phyloP scores from a whole-genome alignment of 345 rosid genomes.

The Reutealis trisperma region DNA sequence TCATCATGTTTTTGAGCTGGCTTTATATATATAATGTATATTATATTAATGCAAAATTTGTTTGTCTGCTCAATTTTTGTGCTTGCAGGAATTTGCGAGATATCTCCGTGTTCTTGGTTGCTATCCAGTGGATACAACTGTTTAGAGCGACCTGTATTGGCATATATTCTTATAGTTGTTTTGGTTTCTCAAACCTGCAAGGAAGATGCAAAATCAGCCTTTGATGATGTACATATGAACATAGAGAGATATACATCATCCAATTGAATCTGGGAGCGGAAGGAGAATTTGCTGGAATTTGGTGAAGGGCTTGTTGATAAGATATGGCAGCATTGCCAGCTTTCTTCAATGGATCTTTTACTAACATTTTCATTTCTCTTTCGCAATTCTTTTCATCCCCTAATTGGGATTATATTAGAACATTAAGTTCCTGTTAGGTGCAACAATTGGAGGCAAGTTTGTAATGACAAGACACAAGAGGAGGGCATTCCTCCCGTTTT shows the following conservation, averaged over 20 bases:
- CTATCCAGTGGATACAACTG: slow-evolving; percentile 52
- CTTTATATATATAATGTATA: no score
- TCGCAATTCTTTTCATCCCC: slow-evolving; percentile 11
- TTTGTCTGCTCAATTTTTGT: no score
- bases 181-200: no score
- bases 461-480: neutral
- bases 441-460: neutral
- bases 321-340: neutral
- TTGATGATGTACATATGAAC: no score
- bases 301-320: neutral
- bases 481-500: slow-evolving; percentile 4
- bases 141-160: neutral
- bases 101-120: slow-evolving; percentile 85
- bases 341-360: neutral
- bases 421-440: neutral
- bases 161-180: neutral
- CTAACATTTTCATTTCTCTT: slow-evolving; percentile 7
- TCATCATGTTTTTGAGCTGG: neutral
- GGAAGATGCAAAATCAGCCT: no score
- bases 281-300: neutral
- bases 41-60: no score
- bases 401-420: neutral
- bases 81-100: slow-evolving; percentile 74
- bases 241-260: neutral
- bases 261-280: neutral